phyloP scores from a whole-genome alignment of 2,329 filamentous ascomycete species.

The Venturia aucupariae region DNA sequence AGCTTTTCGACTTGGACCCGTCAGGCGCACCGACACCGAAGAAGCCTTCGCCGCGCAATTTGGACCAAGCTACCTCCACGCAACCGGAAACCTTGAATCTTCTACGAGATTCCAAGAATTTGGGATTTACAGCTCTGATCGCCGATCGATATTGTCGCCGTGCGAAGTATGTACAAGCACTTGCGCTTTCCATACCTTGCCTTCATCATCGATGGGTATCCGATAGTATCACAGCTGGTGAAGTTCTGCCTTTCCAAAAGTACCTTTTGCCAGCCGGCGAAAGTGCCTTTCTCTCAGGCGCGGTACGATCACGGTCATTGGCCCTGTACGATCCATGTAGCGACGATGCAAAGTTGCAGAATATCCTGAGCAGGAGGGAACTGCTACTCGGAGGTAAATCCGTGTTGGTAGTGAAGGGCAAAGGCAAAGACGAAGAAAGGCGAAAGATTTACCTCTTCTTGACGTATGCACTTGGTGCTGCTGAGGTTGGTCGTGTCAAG shows the following conservation, averaged over 20 bases:
- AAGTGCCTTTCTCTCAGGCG: constrained; percentile 66
- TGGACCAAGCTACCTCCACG: too few species aligned
- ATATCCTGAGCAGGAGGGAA: constrained; percentile 33
- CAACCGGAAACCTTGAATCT: constrained; percentile 38
- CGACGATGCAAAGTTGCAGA: constrained; percentile 1
- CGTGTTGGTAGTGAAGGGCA: constrained; percentile 64
- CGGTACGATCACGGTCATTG: constrained; percentile 65
- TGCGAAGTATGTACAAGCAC: constrained; percentile 87
- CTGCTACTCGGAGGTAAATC: constrained; percentile 54
- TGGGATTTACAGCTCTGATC: constrained; percentile 77
- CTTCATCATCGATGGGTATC: constrained; percentile 73
- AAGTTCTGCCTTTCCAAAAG: constrained; percentile 62
- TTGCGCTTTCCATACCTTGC: constrained; percentile 82
- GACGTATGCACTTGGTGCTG: constrained; percentile 66
- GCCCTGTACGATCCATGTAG: constrained; percentile 44
- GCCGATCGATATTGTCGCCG: constrained; percentile 79
- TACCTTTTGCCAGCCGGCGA: constrained; percentile 83
- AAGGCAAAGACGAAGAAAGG: constrained; percentile 4
- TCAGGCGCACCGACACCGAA: constrained; percentile 16
- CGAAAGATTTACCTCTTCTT: constrained; percentile 52
- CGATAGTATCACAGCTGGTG: constrained; percentile 54
- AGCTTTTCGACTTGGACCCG: constrained; percentile 56
- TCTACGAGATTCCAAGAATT: constrained; percentile 40
- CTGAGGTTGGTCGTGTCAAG: constrained; percentile 53
- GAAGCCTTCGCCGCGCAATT: constrained; percentile 4